Evolutionary conservation across 345 rosid species (phyloP), one percentile per base, ranked within the genome.

Genomic region (Turnera subulata): DNA sequence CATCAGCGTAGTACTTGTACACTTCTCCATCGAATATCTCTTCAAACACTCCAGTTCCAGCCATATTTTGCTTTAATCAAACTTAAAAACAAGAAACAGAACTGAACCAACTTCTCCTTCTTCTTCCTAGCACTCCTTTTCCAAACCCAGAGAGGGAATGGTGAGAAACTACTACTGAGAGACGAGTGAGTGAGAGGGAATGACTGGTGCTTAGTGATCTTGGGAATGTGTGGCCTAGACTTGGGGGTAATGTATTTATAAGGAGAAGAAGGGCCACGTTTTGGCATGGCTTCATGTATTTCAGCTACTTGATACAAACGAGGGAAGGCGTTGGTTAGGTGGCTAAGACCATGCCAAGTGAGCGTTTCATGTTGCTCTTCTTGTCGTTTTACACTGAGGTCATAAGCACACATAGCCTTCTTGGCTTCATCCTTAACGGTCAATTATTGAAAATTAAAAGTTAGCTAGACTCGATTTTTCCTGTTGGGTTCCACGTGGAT

Each of bases 11-110:
- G 70, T 85, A 93, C 61, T 87, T 89, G 80, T 73, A 89, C 20
- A 75, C 90, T 26, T 89, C 99, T 46, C 88, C 99, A 4, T 89
- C 94, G n/a, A 93, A 22, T 11, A 87, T 87, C 67, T 89, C 97
- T 25, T 77, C 49, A 66, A 93, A 93, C 39, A 76, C 71, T 63
- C 92, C 96, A 59, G 59, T 85, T 14, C 96, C 97, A 0, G 95
- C 97, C 99, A 93, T 92, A 65, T n/a, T n/a, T n/a, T n/a, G n/a
- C n/a, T n/a, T 6, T 55, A 21, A 24, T 18, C 19, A 48, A 14
- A 25, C 1, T 18, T 13, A 23, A 32, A 18, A 19, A 18, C 24
- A 21, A 5, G n/a, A 6, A 24, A 10, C 9, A 24, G 37, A 32
- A 10, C 10, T 14, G 25, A 8, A 52, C 12, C 38, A 49, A 24